Evolutionary conservation across 495 filamentous ascomycete species (phyloP).

Genomic region (Penicillium odoratum): DNA sequence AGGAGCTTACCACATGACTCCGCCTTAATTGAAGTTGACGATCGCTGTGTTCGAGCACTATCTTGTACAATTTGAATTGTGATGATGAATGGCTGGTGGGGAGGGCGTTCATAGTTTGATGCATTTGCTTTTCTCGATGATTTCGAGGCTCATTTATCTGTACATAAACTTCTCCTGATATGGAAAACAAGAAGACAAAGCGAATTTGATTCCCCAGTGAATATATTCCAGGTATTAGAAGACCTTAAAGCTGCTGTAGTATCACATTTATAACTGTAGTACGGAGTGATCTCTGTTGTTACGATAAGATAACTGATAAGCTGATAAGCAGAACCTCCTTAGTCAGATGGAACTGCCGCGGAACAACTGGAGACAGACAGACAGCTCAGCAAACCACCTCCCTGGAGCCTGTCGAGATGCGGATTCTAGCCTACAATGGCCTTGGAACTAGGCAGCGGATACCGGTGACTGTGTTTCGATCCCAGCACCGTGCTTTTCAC

Average conservation of each 20-base stretch:
- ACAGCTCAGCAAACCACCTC: neutral
- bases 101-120: constrained; percentile 38
- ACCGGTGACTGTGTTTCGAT: constrained; percentile 20
- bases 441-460: constrained; percentile 19
- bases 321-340: neutral
- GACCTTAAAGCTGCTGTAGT: neutral
- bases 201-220: neutral
- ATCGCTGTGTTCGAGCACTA: constrained; percentile 19
- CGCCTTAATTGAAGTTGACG: constrained; percentile 18
- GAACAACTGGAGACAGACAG: neutral
- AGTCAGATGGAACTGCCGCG: neutral
- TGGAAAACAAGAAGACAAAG: constrained; percentile 1
- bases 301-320: neutral
- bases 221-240: neutral
- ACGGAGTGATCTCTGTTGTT: too few relatives aligned
- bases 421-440: constrained; percentile 24
- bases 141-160: constrained; percentile 15
- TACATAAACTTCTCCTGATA: constrained; percentile 29
- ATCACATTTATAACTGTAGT: neutral
- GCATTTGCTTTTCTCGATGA: constrained; percentile 28
- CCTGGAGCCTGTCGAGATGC: constrained; percentile 26
- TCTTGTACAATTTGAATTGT: constrained; percentile 37
- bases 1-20: constrained; percentile 42
- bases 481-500: constrained; percentile 35
- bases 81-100: constrained; percentile 30